These are phyloP conservation scores for Austroboletus novae-zelandiae DNA, from an alignment of 1,284 basidiomycete genomes.

Conservation along the genomic window DNA sequence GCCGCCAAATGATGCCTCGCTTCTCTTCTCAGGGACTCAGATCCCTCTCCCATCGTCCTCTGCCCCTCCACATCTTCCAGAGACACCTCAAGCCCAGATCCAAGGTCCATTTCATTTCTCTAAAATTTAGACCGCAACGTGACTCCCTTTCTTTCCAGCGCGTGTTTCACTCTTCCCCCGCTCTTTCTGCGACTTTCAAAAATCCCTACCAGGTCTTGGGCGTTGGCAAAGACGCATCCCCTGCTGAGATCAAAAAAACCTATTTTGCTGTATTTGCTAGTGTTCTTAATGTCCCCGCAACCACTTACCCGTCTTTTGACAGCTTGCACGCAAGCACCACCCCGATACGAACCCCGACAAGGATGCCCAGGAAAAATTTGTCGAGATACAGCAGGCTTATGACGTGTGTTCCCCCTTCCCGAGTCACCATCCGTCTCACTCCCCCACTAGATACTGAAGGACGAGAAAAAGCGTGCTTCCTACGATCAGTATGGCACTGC, in stretches of 20 bases:
- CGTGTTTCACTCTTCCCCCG: conserved; percentile 68
- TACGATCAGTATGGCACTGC: conserved; percentile 96
- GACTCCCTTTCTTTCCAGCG: conserved; percentile 46
- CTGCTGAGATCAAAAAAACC: conserved; percentile 93
- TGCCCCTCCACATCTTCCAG: conserved; percentile 46
- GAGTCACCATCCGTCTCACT: conserved; percentile 17
- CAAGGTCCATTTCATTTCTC: conserved; percentile 24
- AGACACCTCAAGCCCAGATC: conserved; percentile 9
- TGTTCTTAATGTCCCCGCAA: conserved; percentile 3
- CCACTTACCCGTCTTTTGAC: conserved; percentile 13
- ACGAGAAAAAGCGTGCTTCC: conserved; percentile 89
- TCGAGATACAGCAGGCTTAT: conserved; percentile 97
- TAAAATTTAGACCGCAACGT: conserved; percentile 10
- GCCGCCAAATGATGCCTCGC: conserved; percentile 39
- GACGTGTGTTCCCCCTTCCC: conserved; percentile 62
- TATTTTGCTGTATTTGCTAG: conserved; percentile 81
- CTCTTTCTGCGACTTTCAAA: conserved; percentile 58
- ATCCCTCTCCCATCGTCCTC: conserved; percentile 54
- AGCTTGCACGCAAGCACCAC: conserved; percentile 98
- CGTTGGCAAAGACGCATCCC: conserved; percentile 79
- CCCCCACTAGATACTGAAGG: conserved; percentile 74
- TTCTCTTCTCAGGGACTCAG: conserved; percentile 47
- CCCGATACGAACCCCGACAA: conserved; percentile 97
- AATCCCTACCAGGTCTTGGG: conserved; percentile 93
- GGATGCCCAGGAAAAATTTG: conserved; percentile 88